These are phyloP conservation scores for Cyberlindnera euphorbiae DNA, from an alignment of 805 yeast species.

Conservation along the genomic window DNA sequence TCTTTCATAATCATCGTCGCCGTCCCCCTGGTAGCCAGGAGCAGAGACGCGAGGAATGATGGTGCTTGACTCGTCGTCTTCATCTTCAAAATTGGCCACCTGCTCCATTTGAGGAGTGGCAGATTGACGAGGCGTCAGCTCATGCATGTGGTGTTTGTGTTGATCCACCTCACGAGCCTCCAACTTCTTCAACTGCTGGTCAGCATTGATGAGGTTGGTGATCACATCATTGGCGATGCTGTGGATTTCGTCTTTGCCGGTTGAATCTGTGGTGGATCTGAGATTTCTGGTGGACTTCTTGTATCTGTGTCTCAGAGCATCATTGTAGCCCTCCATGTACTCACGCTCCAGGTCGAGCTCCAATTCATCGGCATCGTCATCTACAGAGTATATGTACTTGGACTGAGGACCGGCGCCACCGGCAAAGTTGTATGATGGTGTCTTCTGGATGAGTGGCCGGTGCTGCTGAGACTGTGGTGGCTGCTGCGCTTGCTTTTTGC, in stretches of 20 bases:
- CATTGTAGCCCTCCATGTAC: constrained; percentile 69
- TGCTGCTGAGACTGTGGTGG: no score
- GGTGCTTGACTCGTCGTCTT: constrained; percentile 27
- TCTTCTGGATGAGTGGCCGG: constrained; percentile 18
- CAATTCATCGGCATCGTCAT: constrained; percentile 73
- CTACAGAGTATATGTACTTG: constrained; percentile 61
- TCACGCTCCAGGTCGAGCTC: constrained; percentile 54
- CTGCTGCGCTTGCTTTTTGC: constrained; percentile 25
- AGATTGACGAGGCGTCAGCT: constrained; percentile 5
- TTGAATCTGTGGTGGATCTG: constrained; percentile 3
- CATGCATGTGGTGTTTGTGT: constrained; percentile 12
- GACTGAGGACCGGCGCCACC: constrained; percentile 7
- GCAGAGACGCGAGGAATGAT: no score
- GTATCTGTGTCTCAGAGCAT: constrained; percentile 53
- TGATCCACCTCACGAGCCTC: constrained; percentile 24
- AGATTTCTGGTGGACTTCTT: constrained; percentile 28
- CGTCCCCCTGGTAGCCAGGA: no score
- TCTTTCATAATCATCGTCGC: no score
- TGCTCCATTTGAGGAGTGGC: no score
- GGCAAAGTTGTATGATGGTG: constrained; percentile 17
- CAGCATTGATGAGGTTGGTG: constrained; percentile 23
- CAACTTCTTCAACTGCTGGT: constrained; percentile 19
- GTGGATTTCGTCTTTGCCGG: constrained; percentile 9
- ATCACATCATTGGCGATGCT: constrained; percentile 17
- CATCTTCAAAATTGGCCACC: neutral